Conservation (phyloP, 192 early-diverging fungal species). For the Coemansia sp. region DNA sequence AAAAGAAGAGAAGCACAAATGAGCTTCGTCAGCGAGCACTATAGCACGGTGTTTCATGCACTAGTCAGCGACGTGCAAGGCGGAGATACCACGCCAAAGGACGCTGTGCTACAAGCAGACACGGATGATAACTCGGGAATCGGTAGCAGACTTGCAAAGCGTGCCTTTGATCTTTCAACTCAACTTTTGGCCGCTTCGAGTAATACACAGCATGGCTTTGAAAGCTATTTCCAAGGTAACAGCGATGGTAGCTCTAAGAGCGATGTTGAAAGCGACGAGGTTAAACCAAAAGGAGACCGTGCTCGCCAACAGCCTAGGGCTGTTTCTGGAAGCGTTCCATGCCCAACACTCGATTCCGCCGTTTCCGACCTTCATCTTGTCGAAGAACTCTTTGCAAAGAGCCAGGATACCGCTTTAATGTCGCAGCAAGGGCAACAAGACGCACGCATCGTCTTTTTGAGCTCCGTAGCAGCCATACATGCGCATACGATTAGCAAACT, state of each 20-base stretch:
- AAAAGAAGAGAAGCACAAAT: conserved; percentile 26
- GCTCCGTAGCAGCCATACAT: conserved; percentile 56
- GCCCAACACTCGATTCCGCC: conserved; percentile 19
- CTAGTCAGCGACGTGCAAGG: conserved; percentile 11
- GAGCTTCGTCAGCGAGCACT: conserved; percentile 56
- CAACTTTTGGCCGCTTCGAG: conserved; percentile 12
- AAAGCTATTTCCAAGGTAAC: neutral
- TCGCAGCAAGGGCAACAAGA: neutral
- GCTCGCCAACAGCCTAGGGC: neutral
- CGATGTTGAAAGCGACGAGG: neutral
- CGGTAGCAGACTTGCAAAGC: conserved; percentile 17
- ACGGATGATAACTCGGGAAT: neutral
- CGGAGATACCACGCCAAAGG: neutral
- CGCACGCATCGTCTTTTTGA: conserved; percentile 22
- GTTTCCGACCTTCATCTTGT: conserved; percentile 28
- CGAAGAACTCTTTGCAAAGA: neutral
- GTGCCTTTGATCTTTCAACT: conserved; percentile 39
- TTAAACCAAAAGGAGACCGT: neutral
- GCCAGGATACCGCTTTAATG: neutral
- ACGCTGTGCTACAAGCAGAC: neutral
- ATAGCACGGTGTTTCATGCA: conserved; percentile 29
- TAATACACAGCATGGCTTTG: neutral
- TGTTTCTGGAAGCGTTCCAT: neutral
- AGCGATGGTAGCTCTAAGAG: neutral
- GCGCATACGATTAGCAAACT: conserved; percentile 61